These are phyloP conservation scores for Litchi chinensis DNA, from an alignment of 345 rosid genomes.

Conservation along the genomic window DNA sequence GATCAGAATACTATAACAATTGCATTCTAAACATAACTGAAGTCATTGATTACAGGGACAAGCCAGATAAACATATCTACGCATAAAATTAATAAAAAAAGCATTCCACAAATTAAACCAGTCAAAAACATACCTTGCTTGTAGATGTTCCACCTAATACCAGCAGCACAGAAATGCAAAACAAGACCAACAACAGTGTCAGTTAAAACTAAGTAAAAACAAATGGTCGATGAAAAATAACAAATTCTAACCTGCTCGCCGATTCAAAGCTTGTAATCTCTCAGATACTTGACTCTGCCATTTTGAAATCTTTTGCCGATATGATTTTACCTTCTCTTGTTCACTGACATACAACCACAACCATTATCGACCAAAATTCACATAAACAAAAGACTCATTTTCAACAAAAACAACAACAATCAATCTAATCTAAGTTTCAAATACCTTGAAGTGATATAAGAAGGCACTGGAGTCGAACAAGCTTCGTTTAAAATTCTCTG, in stretches of 20 bases:
- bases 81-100: slow-evolving; percentile 8
- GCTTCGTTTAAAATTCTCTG: slow-evolving; percentile 75
- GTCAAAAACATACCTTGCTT: slow-evolving; percentile 53
- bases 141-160: slow-evolving; percentile 59
- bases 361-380: background rate
- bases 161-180: background rate
- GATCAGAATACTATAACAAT: background rate
- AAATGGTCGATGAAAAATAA: slow-evolving; percentile 11
- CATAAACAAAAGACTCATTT: background rate
- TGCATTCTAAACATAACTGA: background rate
- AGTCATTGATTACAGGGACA: background rate
- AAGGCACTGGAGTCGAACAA: slow-evolving; percentile 67
- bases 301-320: slow-evolving; percentile 81
- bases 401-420: background rate
- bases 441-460: slow-evolving; percentile 69
- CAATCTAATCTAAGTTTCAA: background rate
- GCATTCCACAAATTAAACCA: background rate
- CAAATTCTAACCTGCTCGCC: slow-evolving; percentile 55
- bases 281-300: slow-evolving; percentile 93
- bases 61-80: background rate
- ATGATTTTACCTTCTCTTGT: slow-evolving; percentile 75
- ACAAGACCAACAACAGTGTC: background rate
- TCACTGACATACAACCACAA: slow-evolving; percentile 45
- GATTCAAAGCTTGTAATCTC: slow-evolving; percentile 66
- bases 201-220: background rate